Conservation (phyloP, 257 asterid genomes). For the Ilex aquifolium region DNA sequence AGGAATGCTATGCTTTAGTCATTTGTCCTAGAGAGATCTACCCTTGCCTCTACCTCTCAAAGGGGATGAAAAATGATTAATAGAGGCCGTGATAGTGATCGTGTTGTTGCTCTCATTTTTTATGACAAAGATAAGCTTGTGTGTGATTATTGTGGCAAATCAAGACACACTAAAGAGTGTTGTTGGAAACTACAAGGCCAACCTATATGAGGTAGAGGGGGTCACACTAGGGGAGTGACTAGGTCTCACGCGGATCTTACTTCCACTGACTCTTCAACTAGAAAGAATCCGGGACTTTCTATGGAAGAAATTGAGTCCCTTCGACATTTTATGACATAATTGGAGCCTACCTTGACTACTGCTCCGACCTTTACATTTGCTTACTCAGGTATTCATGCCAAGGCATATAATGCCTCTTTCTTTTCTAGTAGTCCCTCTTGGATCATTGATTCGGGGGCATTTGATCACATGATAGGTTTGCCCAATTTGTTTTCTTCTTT, state of each 20-base stretch:
- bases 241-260: too few species aligned
- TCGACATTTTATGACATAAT: background rate
- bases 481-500: background rate
- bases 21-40: too few species aligned
- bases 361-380: too few species aligned
- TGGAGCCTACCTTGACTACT: too few species aligned
- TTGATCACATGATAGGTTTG: background rate
- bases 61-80: too few species aligned
- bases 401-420: too few species aligned
- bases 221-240: too few species aligned
- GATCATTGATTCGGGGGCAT: background rate
- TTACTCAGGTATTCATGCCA: too few species aligned
- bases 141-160: conserved; percentile 9
- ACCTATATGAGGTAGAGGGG: background rate
- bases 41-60: too few species aligned
- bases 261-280: background rate
- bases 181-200: conserved; percentile 6
- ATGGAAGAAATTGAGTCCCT: background rate
- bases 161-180: conserved; percentile 5
- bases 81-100: too few species aligned
- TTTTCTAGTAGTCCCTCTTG: background rate
- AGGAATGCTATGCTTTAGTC: too few species aligned
- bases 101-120: too few species aligned
- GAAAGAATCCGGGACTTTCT: background rate
- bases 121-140: background rate